Evolutionary conservation across 129 eudicot genomes (phyloP).

Genomic region (Rutidosis leptorrhynchoides): DNA sequence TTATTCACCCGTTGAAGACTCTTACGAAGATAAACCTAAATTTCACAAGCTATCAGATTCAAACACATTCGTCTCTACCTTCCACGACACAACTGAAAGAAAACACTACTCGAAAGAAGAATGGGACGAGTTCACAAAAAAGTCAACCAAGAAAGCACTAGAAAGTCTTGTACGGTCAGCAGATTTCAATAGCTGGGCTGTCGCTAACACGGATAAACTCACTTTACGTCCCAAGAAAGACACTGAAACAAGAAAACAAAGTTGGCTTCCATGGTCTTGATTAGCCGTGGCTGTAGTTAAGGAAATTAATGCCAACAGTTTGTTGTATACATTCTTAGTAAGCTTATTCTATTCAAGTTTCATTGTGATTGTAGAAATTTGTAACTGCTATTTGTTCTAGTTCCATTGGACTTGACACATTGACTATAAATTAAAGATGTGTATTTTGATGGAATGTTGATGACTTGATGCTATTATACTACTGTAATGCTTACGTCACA

Average conservation of each 20-base stretch:
- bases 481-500: no score
- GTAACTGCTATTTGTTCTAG: neutral
- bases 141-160: conserved; percentile 73
- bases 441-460: no score
- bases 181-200: conserved; percentile 85
- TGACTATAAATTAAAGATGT: neutral
- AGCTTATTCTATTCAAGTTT: conserved; percentile 7
- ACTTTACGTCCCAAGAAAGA: conserved; percentile 57
- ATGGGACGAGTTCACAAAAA: conserved; percentile 68
- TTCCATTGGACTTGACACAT: neutral
- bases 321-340: conserved; percentile 10
- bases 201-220: conserved; percentile 77
- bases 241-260: conserved; percentile 24
- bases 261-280: conserved; percentile 65
- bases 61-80: conserved; percentile 67
- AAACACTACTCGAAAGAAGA: conserved; percentile 62
- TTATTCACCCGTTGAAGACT: conserved; percentile 34
- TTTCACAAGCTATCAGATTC: conserved; percentile 38
- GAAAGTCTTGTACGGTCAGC: conserved; percentile 83
- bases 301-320: conserved; percentile 16
- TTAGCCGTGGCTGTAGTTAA: conserved; percentile 13
- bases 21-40: conserved; percentile 21
- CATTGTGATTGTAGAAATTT: conserved; percentile 15
- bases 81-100: conserved; percentile 60
- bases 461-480: no score